Conservation (phyloP, 371 early-diverging fungal genomes). For the Coemansia linderi region DNA sequence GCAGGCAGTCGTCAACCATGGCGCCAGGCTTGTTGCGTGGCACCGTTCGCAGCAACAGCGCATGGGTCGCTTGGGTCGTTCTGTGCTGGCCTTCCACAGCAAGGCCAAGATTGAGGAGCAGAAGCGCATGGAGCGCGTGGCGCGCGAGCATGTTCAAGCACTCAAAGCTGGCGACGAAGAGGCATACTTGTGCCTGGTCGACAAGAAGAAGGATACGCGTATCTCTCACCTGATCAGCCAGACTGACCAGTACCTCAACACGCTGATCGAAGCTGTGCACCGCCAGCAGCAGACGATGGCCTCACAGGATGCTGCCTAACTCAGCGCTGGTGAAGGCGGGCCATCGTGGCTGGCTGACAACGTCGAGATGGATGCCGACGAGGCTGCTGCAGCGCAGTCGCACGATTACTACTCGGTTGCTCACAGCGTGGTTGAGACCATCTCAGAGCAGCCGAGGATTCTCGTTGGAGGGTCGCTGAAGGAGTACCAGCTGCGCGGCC, state of each 20-base stretch:
- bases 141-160: conserved; percentile 93
- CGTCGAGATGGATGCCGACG: conserved; percentile 62
- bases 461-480: conserved; percentile 88
- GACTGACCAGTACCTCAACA: conserved; percentile 81
- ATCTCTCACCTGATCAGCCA: conserved; percentile 84
- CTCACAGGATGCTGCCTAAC: conserved; percentile 52
- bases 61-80: conserved; percentile 72
- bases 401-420: conserved; percentile 83
- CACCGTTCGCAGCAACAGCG: conserved; percentile 71
- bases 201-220: conserved; percentile 92
- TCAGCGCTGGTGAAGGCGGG: conserved; percentile 50
- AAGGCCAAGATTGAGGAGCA: conserved; percentile 89
- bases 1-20: conserved; percentile 72
- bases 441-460: conserved; percentile 76
- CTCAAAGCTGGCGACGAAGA: conserved; percentile 91
- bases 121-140: conserved; percentile 73
- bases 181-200: conserved; percentile 83
- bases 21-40: conserved; percentile 69
- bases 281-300: conserved; percentile 62
- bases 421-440: conserved; percentile 72
- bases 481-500: conserved; percentile 97
- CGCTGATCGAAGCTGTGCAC: conserved; percentile 57
- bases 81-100: conserved; percentile 75
- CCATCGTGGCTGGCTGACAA: conserved; percentile 45
- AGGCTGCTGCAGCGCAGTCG: conserved; percentile 47